Evolutionary conservation across 768 basidiomycete species (phyloP).

Genomic region (Suillus clintonianus): DNA sequence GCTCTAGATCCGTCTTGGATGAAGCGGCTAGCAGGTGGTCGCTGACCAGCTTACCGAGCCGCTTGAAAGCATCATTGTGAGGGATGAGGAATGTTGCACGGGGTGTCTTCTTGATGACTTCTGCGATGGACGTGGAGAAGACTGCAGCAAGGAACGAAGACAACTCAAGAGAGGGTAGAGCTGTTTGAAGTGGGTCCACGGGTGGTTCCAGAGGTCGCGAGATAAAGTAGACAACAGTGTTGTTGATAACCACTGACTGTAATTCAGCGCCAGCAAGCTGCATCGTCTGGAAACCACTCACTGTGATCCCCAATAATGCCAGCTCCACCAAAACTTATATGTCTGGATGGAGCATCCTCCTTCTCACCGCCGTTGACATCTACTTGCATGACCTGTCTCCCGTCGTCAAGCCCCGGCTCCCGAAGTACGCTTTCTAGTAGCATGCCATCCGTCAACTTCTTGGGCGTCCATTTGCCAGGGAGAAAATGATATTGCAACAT

Average conservation of each 20-base stretch:
- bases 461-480: slow-evolving; percentile 72
- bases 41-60: slow-evolving; percentile 82
- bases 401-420: slow-evolving; percentile 68
- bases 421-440: slow-evolving; percentile 78
- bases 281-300: slow-evolving; percentile 38
- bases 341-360: slow-evolving; percentile 47
- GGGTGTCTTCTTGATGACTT: slow-evolving; percentile 61
- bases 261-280: slow-evolving; percentile 11
- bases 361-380: slow-evolving; percentile 57
- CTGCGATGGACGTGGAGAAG: slow-evolving; percentile 83
- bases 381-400: slow-evolving; percentile 69
- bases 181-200: slow-evolving; percentile 74
- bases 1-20: slow-evolving; percentile 78
- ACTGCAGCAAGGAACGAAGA: slow-evolving; percentile 90
- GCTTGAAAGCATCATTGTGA: slow-evolving; percentile 84
- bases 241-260: slow-evolving; percentile 64
- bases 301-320: slow-evolving; percentile 76
- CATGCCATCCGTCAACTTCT: slow-evolving; percentile 71
- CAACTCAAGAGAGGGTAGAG: slow-evolving; percentile 79
- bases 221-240: slow-evolving; percentile 87
- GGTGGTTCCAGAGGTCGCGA: slow-evolving; percentile 85
- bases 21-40: slow-evolving; percentile 80
- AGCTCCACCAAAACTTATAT: slow-evolving; percentile 83
- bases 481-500: slow-evolving; percentile 90
- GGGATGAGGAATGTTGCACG: slow-evolving; percentile 85